Percentiles rank a stretch among this genome's conserved stretches.
These are phyloP conservation scores for Mycena kentingensis DNA, from an alignment of 768 basidiomycete species.

Conservation along the genomic window DNA sequence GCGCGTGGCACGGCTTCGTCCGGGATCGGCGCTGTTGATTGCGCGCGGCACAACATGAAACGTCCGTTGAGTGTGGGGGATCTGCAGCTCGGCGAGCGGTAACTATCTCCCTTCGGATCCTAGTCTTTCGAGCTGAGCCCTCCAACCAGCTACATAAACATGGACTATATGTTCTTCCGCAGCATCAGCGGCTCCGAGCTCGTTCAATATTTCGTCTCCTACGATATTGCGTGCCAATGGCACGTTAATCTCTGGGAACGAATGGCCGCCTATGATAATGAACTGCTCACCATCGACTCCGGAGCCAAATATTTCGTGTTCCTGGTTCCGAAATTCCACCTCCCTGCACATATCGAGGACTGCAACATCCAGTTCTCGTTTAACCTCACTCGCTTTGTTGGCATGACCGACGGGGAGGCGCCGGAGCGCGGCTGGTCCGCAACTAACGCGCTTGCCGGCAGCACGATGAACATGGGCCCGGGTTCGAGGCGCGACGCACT, in stretches of 20 bases:
- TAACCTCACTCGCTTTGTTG: conserved; percentile 25
- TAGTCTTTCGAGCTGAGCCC: background rate
- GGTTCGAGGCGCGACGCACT: conserved; percentile 30
- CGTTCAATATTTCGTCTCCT: conserved; percentile 20
- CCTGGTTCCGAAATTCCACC: conserved; percentile 35
- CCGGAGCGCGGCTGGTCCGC: conserved; percentile 34
- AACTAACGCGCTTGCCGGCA: conserved; percentile 25
- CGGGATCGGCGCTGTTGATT: conserved; percentile 24
- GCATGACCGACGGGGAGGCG: conserved; percentile 34
- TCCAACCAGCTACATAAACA: conserved; percentile 18
- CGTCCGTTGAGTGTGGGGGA: conserved; percentile 21
- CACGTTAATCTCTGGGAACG: conserved; percentile 23
- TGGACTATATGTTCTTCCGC: conserved; percentile 31
- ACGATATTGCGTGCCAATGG: conserved; percentile 36
- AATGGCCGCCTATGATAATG: background rate
- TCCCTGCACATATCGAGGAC: conserved; percentile 26
- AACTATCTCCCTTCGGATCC: background rate
- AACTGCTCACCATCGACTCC: background rate
- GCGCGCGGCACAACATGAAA: conserved; percentile 22
- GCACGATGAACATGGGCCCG: conserved; percentile 37
- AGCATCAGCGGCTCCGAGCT: conserved; percentile 18
- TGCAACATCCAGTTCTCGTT: conserved; percentile 34
- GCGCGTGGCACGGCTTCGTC: conserved; percentile 18
- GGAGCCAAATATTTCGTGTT: background rate
- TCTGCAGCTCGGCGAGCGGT: conserved; percentile 24